Conservation (phyloP, 805 yeast genomes). For the Pichia exigua region DNA sequence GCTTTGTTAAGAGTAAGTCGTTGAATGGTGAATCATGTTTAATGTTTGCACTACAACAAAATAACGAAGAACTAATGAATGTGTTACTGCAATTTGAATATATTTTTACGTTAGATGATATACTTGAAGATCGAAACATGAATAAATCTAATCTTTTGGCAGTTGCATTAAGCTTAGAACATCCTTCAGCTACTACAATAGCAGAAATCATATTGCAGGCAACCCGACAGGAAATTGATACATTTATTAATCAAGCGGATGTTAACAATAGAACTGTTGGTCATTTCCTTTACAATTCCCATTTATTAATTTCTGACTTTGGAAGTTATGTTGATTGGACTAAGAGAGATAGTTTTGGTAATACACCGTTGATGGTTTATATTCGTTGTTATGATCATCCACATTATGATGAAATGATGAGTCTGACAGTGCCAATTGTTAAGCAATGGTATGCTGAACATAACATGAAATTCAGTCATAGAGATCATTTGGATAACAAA, state of each 20-base stretch:
- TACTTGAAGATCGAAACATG: conserved; percentile 54
- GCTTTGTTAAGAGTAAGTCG: conserved; percentile 32
- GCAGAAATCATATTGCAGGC: conserved; percentile 34
- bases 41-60: conserved; percentile 49
- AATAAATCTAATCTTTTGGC: conserved; percentile 50
- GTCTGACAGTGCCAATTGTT: conserved; percentile 38
- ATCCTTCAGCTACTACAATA: conserved; percentile 30
- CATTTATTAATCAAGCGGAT: conserved; percentile 48
- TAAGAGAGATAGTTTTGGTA: conserved; percentile 51
- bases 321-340: conserved; percentile 68
- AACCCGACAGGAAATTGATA: conserved; percentile 37
- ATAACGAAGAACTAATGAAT: conserved; percentile 37
- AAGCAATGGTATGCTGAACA: conserved; percentile 33
- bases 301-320: conserved; percentile 40
- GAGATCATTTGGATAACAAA: conserved; percentile 60
- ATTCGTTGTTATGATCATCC: conserved; percentile 77
- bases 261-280: conserved; percentile 53
- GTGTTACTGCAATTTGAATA: conserved; percentile 37
- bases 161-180: conserved; percentile 51
- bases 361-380: conserved; percentile 71
- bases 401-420: conserved; percentile 44
- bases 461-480: conserved; percentile 33
- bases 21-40: conserved; percentile 64
- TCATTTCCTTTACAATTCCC: conserved; percentile 60
- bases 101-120: conserved; percentile 56